Percentiles rank a stretch among this genome's conserved stretches.
phyloP scores from a whole-genome alignment of 768 basidiomycete genomes.

The Fibroporia radiculosa region DNA sequence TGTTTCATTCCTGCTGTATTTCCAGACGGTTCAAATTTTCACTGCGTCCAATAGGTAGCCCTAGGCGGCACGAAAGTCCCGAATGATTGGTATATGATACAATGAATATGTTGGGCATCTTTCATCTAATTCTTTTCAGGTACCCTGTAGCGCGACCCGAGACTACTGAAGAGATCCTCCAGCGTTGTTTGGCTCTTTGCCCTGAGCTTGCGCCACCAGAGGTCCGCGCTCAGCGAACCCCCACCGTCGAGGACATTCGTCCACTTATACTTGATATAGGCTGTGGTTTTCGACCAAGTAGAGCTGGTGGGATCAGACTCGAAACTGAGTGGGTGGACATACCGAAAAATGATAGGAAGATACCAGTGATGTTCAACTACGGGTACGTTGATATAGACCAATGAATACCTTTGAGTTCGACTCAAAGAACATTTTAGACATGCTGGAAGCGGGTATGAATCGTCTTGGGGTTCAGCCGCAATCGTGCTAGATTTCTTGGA shows the following conservation, averaged over 20 bases:
- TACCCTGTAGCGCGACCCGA: conserved; percentile 57
- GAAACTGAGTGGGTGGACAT: conserved; percentile 36
- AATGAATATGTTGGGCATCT: neutral
- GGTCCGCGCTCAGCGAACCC: conserved; percentile 17
- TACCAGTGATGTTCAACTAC: conserved; percentile 57
- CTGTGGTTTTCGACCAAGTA: conserved; percentile 57
- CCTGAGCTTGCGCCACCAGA: conserved; percentile 25
- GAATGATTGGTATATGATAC: conserved; percentile 49
- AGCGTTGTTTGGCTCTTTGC: conserved; percentile 29
- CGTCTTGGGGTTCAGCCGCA: conserved; percentile 58
- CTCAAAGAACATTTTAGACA: conserved; percentile 32
- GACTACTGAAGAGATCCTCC: conserved; percentile 52
- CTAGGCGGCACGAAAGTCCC: conserved; percentile 52
- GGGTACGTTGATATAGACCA: conserved; percentile 35
- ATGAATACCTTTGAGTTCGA: conserved; percentile 1
- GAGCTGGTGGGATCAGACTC: conserved; percentile 62
- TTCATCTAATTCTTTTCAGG: conserved; percentile 39
- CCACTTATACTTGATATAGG: conserved; percentile 33
- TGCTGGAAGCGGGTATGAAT: conserved; percentile 54
- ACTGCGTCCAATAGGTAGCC: conserved; percentile 30
- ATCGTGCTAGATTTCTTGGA: conserved; percentile 42
- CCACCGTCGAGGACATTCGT: conserved; percentile 32
- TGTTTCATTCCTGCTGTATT: conserved; percentile 7
- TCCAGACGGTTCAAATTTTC: neutral
- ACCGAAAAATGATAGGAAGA: conserved; percentile 18